phyloP scores from a whole-genome alignment of 1,284 basidiomycete species.

The Rhodotorula sp. region DNA sequence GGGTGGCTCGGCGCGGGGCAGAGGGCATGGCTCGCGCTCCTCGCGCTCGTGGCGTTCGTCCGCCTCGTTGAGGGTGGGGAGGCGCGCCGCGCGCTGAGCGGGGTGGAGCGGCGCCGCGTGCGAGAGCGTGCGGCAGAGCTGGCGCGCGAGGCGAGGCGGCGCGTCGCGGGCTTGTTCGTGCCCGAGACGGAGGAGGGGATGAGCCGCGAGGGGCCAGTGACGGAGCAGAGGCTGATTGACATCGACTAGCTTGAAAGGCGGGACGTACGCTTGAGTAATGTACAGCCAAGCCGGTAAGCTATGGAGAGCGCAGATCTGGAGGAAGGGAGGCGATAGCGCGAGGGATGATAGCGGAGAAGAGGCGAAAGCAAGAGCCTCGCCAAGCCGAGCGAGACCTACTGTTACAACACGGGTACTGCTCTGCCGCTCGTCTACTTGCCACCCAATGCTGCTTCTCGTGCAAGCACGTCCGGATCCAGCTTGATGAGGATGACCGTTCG shows the following conservation, averaged over 20 bases:
- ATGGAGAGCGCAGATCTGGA: background rate
- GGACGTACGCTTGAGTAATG: background rate
- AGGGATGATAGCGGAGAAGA: background rate
- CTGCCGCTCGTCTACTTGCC: conserved; percentile 8
- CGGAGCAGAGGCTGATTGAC: conserved; percentile 8
- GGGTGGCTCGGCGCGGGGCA: background rate
- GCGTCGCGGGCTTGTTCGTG: too few species aligned
- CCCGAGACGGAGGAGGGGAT: background rate
- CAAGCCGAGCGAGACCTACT: background rate
- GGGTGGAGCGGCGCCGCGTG: background rate
- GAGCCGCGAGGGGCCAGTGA: background rate
- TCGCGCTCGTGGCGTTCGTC: background rate
- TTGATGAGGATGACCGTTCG: conserved; percentile 93
- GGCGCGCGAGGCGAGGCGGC: background rate
- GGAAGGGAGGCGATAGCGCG: background rate
- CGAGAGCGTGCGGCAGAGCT: background rate
- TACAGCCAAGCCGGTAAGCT: background rate
- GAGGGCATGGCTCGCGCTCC: background rate
- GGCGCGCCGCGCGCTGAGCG: background rate
- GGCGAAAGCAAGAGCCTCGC: background rate
- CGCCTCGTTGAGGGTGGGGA: background rate
- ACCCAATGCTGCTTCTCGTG: conserved; percentile 36
- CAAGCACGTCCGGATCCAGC: conserved; percentile 62
- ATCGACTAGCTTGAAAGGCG: background rate
- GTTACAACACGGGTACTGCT: background rate